These are phyloP conservation scores for Boletus tomentosulus DNA, from an alignment of 768 basidiomycete species.

Conservation along the genomic window DNA sequence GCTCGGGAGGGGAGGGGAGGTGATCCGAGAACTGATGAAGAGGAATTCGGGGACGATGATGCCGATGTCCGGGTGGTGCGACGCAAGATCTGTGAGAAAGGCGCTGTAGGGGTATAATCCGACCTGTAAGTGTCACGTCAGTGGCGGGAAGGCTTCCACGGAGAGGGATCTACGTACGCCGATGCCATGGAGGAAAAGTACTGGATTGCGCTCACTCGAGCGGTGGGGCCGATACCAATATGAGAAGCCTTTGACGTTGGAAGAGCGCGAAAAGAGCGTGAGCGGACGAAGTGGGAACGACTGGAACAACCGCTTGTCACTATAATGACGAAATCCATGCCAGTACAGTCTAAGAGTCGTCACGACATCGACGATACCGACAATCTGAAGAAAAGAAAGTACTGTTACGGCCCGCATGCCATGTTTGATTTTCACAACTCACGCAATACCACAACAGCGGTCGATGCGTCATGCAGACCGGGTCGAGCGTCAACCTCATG, in stretches of 20 bases:
- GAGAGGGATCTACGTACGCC: conserved; percentile 38
- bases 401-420: neutral
- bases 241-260: conserved; percentile 32
- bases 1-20: conserved; percentile 44
- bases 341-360: conserved; percentile 37
- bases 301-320: conserved; percentile 30
- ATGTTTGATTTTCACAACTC: conserved; percentile 19
- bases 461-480: conserved; percentile 50
- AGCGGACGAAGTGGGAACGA: conserved; percentile 54
- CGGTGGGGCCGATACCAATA: conserved; percentile 52
- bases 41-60: conserved; percentile 59
- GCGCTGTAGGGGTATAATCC: conserved; percentile 55
- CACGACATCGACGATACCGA: conserved; percentile 45
- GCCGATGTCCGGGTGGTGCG: conserved; percentile 46
- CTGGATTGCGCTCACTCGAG: conserved; percentile 43
- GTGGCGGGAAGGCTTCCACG: neutral
- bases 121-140: conserved; percentile 38
- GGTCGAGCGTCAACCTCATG: conserved; percentile 55
- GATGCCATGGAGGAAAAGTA: conserved; percentile 69
- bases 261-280: conserved; percentile 40
- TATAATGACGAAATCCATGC: conserved; percentile 54
- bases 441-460: conserved; percentile 66
- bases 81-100: conserved; percentile 46
- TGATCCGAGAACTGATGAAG: conserved; percentile 58
- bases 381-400: conserved; percentile 38